Conservation (phyloP, 2,329 filamentous ascomycete genomes). For the Monosporascus sp. region DNA sequence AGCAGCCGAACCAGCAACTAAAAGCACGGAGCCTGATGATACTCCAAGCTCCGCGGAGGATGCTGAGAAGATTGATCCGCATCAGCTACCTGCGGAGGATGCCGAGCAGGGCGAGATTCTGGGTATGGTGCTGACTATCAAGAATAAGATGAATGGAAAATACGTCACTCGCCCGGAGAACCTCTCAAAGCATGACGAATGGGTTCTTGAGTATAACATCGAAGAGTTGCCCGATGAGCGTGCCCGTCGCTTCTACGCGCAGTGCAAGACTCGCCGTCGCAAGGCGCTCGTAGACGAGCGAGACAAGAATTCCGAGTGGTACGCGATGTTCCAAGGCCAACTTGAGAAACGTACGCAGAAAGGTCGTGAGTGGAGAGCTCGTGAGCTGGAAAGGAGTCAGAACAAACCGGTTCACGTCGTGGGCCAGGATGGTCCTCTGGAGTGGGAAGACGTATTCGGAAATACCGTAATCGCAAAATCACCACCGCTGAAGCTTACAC, state of each 20-base stretch:
- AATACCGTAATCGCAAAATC: neutral
- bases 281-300: constrained; percentile 39
- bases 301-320: constrained; percentile 37
- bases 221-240: constrained; percentile 49
- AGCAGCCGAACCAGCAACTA: neutral
- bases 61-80: neutral
- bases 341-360: constrained; percentile 37
- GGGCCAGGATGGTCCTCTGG: constrained; percentile 31
- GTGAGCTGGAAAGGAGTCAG: constrained; percentile 47
- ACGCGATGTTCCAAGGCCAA: constrained; percentile 39
- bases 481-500: neutral
- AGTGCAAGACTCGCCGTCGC: constrained; percentile 51
- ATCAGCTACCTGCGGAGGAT: constrained; percentile 2
- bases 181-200: constrained; percentile 41
- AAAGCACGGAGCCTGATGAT: neutral
- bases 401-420: constrained; percentile 41
- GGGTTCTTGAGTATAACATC: constrained; percentile 75
- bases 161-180: constrained; percentile 56
- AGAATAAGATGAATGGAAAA: constrained; percentile 64
- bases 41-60: constrained; percentile 1
- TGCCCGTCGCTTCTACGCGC: constrained; percentile 48
- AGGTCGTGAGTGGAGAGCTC: constrained; percentile 54
- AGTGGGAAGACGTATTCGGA: constrained; percentile 31
- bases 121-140: constrained; percentile 66
- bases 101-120: constrained; percentile 40